Evolutionary conservation across 345 rosid species (phyloP), one percentile per base, ranked within the genome.

Genomic region (Pistacia vera): DNA sequence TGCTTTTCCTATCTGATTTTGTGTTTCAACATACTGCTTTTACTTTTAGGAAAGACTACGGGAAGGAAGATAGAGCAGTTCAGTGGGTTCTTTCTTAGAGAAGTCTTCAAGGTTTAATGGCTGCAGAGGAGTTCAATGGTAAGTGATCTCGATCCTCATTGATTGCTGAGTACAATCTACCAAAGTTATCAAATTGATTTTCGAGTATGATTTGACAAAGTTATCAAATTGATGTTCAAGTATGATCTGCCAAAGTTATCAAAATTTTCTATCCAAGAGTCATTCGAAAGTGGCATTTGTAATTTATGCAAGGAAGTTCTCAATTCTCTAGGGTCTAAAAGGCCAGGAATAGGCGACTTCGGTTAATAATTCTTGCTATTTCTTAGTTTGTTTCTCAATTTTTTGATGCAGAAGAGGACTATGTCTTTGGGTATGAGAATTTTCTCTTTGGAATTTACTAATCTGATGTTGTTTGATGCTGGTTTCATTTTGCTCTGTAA

Each of bases 21-120:
- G 63, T 35, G 51, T 76, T 74, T 62, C 80, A 63, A 85, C 87
- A 95, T 98, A 85, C 96, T 69, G 98, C 97, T 36, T 93, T 95
- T 77, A 83, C 90, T 76, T 85, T 86, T 49, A 95, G 87, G 91
- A 95, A 88, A 81, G 95, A 90, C 75, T 92, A 88, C 25, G 94
- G 96, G 35, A 90, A 91, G 80, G 99, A 95, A 72, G 96, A 89
- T 8, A 85, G 91, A 74, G 89, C 83, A 11, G 87, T 90, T n/a
- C 78, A 88, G 80, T 90, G 91, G 91, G 70, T 80, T 66, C 80
- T 85, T 73, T 90, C 97, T 52, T 93, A 88, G 80, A 92, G 93
- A 85, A 95, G 94, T 71, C 92, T 92, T 16, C 91, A 90, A 69
- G 92, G 97, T 28, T 72, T 92, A 82, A 35, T 71, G 75, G 85